Evolutionary conservation across 1,284 basidiomycete genomes (phyloP), one percentile per base, ranked within the genome.

Genomic region (Puccinia brachypodii): DNA sequence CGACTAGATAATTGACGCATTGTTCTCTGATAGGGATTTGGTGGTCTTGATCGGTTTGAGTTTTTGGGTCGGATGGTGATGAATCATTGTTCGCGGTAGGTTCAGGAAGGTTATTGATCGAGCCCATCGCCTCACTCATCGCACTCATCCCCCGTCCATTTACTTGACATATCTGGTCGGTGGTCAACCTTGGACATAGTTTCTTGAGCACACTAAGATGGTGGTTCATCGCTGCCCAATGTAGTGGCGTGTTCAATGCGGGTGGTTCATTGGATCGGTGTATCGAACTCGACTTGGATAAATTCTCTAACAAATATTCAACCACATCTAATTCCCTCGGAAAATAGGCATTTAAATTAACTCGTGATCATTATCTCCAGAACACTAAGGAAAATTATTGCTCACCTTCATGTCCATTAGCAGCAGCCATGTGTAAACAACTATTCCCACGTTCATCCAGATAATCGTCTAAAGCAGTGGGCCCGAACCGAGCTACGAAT

Each of bases 151-250:
- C 79, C 9, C 79, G 50, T 3, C 79, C 79, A 50, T 81, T 81
- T 7, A 81, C 28, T 60, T 64, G 58, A 38, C 68, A 73, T 31
- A 81, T 81, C 44, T 81, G 68, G 6, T 62, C n/a, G 25, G 71
- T 91, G 28, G 66, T 84, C 0, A 89, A 87, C 83, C 89, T 89
- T 78, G 88, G 86, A 16, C 94, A 90, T 44, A 96, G 90, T n/a
- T 88, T 88, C 86, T 92, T 89, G 0, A 91, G 89, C 75, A 91
- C 87, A 11, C 87, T 85, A 7, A 95, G 89, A 84, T 95, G 94
- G 19, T 90, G 89, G 87, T 96, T 96, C 58, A 94, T 86, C 0
- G 92, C 90, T 0, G 94, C 94, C 94, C 94, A 96, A 86, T 96
- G 94, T 13, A 96, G 87, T 6, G 94, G 89, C 1, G 93, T 95